These are phyloP conservation scores for Xylaria sp. DNA, from an alignment of 2,329 filamentous ascomycete genomes.

Conservation along the genomic window DNA sequence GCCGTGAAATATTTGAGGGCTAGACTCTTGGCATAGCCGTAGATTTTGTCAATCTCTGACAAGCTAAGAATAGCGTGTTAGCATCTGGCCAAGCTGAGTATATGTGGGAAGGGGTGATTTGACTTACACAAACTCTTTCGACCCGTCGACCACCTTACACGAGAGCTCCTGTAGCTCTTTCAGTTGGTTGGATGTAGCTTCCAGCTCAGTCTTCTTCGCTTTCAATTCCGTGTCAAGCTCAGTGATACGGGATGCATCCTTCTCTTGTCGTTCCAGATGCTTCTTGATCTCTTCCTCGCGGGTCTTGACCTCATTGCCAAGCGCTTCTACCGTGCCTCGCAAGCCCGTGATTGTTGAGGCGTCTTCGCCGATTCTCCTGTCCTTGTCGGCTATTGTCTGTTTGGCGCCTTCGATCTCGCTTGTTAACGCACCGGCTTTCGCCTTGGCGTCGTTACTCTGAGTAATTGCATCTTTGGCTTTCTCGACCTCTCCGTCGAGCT, in stretches of 20 bases:
- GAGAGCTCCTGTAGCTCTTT: slow-evolving; percentile 19
- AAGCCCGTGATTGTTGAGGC: not conserved
- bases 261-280: slow-evolving; percentile 9
- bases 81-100: not conserved
- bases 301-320: slow-evolving; percentile 1
- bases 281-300: slow-evolving; percentile 12
- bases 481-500: not conserved
- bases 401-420: slow-evolving; percentile 11
- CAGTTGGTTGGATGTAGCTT: not conserved
- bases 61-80: slow-evolving; percentile 13
- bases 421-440: slow-evolving; percentile 5
- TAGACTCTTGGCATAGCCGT: slow-evolving; percentile 2
- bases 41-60: slow-evolving; percentile 19
- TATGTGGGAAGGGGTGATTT: not conserved
- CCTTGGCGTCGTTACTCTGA: slow-evolving; percentile 9
- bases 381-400: slow-evolving; percentile 16
- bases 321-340: slow-evolving; percentile 1
- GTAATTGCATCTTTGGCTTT: slow-evolving; percentile 1
- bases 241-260: slow-evolving; percentile 8
- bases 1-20: slow-evolving; percentile 10
- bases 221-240: slow-evolving; percentile 2
- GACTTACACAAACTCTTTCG: slow-evolving; percentile 26
- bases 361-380: slow-evolving; percentile 7
- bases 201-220: slow-evolving; percentile 1
- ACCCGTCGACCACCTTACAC: not conserved